Evolutionary conservation across 805 yeast genomes (phyloP), one percentile per base, ranked within the genome.

Genomic region (Cyberlindnera xylosilytica): DNA sequence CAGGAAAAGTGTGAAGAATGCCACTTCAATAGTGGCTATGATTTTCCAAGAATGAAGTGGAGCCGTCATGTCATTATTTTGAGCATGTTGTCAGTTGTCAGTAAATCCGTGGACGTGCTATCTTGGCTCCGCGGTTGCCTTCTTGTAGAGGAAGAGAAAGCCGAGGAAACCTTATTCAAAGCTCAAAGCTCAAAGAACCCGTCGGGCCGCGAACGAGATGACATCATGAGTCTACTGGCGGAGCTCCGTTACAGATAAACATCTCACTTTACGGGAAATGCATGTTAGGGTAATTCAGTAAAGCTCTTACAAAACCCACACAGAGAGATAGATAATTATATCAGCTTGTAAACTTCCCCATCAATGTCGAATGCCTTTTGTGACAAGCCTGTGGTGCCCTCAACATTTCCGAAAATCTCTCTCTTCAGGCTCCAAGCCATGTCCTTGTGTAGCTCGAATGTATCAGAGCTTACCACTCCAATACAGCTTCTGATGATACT

Each of bases 371-470:
- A 13, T 6, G 26, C 30, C 15, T 32, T 35, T 18, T 48, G 45
- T 10, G 13, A 9, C 10, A 26, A 8, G 6, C 5, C 26, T 13
- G 22, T 20, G 23, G 36, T 12, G 15, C 34, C 13, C n/a, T n/a
- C n/a, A n/a, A 16, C 33, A 37, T 10, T 23, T 22, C 50, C 51
- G 41, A 17, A 46, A 1, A 44, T 27, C 27, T 56, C 51, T n/a
- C 32, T 36, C 42, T 56, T 52, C 6, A 56, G 20, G 4, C 41
- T 34, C 61, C 61, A 58, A 2, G 62, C 61, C 29, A 52, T 39
- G 44, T 55, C 62, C 6, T 52, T 22, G 40, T 54, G 53, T 3
- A 43, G 37, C 12, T 50, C 51, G 36, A 57, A 56, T 2, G 30
- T 39, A 12, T 49, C 55, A 4, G 49, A 37, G 11, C 41, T 42